phyloP scores from a whole-genome alignment of 306 rosid species.

The Quercus gilva region DNA sequence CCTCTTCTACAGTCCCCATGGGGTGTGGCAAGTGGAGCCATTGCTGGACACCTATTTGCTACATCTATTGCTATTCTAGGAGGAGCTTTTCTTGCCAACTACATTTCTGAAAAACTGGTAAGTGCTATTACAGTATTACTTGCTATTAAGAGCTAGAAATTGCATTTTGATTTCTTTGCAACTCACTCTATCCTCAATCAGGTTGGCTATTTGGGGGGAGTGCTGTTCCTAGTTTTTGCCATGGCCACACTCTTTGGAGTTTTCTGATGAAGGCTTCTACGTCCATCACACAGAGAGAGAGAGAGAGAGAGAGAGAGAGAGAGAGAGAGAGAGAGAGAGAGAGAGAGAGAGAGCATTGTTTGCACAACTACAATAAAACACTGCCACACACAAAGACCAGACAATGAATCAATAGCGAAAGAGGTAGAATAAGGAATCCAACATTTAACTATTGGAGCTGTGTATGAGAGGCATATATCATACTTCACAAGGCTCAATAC shows the following conservation, averaged over 20 bases:
- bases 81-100: conserved; percentile 89
- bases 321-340: background rate
- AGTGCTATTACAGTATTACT: conserved; percentile 15
- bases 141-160: background rate
- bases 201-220: conserved; percentile 96
- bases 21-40: conserved; percentile 98
- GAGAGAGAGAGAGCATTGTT: background rate
- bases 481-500: background rate
- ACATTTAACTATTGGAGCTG: background rate
- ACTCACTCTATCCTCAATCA: conserved; percentile 39
- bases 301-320: no score
- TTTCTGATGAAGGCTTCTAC: conserved; percentile 45
- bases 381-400: background rate
- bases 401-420: background rate
- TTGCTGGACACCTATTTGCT: conserved; percentile 79
- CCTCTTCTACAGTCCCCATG: conserved; percentile 69
- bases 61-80: conserved; percentile 78
- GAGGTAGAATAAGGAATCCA: background rate
- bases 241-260: conserved; percentile 83
- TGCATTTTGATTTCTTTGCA: conserved; percentile 3
- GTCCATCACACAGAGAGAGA: no score
- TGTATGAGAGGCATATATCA: background rate
- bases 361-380: background rate
- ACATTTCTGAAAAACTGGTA: conserved; percentile 97
- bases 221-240: conserved; percentile 75